Percentiles rank a stretch among this genome's conserved stretches.
Evolutionary conservation across 1,284 basidiomycete genomes (phyloP).

Genomic region (Trametes versicolor): DNA sequence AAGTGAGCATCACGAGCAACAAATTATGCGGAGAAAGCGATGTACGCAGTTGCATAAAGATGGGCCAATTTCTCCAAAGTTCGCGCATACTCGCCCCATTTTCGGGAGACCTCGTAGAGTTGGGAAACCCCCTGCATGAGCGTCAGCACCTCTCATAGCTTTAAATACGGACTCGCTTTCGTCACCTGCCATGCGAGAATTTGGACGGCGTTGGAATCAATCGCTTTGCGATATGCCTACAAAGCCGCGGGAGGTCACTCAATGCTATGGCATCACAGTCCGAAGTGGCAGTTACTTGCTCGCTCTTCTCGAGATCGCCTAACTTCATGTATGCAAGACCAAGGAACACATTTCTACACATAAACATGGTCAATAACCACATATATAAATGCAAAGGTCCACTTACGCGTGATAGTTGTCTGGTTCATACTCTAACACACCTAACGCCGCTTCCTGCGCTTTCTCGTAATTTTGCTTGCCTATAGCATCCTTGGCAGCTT

Average conservation of each 20-base stretch:
- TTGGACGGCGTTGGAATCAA: conserved; percentile 69
- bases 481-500: conserved; percentile 83
- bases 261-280: conserved; percentile 9
- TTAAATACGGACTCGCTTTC: not conserved
- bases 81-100: conserved; percentile 70
- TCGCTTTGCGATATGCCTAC: conserved; percentile 82
- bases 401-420: conserved; percentile 86
- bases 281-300: conserved; percentile 71
- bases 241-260: conserved; percentile 11
- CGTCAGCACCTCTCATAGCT: not conserved
- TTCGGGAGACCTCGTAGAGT: conserved; percentile 71
- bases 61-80: conserved; percentile 63
- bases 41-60: conserved; percentile 67
- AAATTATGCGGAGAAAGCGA: conserved; percentile 7
- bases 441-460: conserved; percentile 74
- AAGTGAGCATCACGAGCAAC: conserved; percentile 4
- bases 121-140: conserved; percentile 70
- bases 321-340: conserved; percentile 82
- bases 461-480: conserved; percentile 76
- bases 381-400: conserved; percentile 5
- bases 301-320: conserved; percentile 75
- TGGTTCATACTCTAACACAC: conserved; percentile 77
- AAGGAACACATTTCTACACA: conserved; percentile 80
- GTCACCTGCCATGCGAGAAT: conserved; percentile 82
- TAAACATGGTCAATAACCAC: conserved; percentile 1